phyloP scores from a whole-genome alignment of 2,329 filamentous ascomycete species.

The Cladophialophora exuberans region DNA sequence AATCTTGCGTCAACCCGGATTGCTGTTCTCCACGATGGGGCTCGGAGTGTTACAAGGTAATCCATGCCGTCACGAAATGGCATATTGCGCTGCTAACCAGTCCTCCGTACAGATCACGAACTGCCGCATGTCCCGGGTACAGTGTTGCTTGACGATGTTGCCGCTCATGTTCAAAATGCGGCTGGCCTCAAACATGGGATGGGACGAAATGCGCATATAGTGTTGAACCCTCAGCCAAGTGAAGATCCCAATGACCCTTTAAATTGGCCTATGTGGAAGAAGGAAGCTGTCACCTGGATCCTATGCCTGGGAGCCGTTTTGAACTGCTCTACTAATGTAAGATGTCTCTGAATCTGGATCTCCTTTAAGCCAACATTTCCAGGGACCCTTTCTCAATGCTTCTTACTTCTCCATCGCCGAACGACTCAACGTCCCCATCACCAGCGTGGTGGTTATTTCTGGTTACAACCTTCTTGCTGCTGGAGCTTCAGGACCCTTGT shows the following conservation, averaged over 20 bases:
- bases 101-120: conserved; percentile 23
- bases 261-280: conserved; percentile 36
- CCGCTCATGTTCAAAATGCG: conserved; percentile 17
- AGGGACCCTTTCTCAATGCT: conserved; percentile 26
- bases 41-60: too few species aligned
- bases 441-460: conserved; percentile 23
- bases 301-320: conserved; percentile 35
- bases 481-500: conserved; percentile 24
- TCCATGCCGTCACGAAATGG: too few species aligned
- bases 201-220: conserved; percentile 21
- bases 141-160: conserved; percentile 24
- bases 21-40: too few species aligned
- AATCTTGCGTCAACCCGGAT: too few species aligned
- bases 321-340: conserved; percentile 24
- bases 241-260: conserved; percentile 37
- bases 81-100: too few species aligned
- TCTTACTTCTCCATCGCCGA: conserved; percentile 24
- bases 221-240: conserved; percentile 36
- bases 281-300: conserved; percentile 32
- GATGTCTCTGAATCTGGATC: neutral
- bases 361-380: neutral
- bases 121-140: conserved; percentile 26
- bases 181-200: conserved; percentile 26
- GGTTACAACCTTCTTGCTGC: conserved; percentile 28
- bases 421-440: conserved; percentile 22